Evolutionary conservation across 2,329 filamentous ascomycete genomes (phyloP), one percentile per base, ranked within the genome.

Genomic region (Penicillium vulpinum): DNA sequence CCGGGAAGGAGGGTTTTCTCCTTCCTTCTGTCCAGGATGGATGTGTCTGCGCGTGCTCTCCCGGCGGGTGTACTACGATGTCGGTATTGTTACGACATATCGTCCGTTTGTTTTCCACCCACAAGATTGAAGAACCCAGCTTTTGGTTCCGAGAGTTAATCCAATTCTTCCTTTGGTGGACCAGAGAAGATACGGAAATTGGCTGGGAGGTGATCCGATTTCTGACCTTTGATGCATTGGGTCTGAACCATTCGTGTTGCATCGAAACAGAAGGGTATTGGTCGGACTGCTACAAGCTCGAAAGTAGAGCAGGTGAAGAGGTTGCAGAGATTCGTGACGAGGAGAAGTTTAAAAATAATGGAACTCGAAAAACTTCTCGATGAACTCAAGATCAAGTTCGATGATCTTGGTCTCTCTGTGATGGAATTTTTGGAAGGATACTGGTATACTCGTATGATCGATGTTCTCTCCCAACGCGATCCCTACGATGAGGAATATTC

Each of bases 221-320:
- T 6, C 18, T 56, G 18, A 56, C 48, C 38, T 56, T 56, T 35
- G 48, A 56, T 21, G 54, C 46, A 29, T 31, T 56, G n/a, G 26
- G 21, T 22, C 38, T 56, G 13, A 52, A 40, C 24, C 54, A 56
- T 29, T 29, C 47, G 11, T 56, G 54, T 13, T 56, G 54, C n/a
- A 10, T 43, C 18, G 13, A 29, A 29, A 5, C n/a, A n/a, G n/a
- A n/a, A n/a, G n/a, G n/a, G n/a, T n/a, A n/a, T n/a, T n/a, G n/a
- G n/a, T n/a, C n/a, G n/a, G n/a, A n/a, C n/a, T n/a, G n/a, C n/a
- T n/a, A 45, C 40, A 26, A 29, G 21, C 10, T 43, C 2, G 2
- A 21, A 21, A 11, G 8, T 24, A 43, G 40, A 43, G 40, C 28
- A n/a, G 24, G n/a, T 10, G 28, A 24, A 26, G 54, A 57, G 9